Percentiles rank a stretch among this genome's conserved stretches.
These are phyloP conservation scores for Entomortierella parvispora DNA, from an alignment of 192 early-diverging fungal species.

Conservation along the genomic window DNA sequence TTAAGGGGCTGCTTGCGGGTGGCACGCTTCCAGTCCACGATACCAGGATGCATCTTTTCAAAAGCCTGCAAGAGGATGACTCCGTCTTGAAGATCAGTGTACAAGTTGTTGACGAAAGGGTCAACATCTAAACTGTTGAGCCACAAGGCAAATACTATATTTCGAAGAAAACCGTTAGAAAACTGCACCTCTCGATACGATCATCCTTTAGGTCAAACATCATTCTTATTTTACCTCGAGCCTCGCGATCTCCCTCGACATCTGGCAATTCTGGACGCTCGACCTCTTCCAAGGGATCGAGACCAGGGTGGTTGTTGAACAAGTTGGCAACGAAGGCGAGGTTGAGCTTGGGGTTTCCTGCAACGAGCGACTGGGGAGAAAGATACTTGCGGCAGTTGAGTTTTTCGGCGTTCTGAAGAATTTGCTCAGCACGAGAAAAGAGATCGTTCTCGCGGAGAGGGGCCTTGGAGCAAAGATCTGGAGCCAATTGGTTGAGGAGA, in stretches of 20 bases:
- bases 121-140: conserved; percentile 97
- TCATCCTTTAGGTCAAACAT: not conserved
- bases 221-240: conserved; percentile 72
- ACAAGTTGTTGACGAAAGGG: conserved; percentile 97
- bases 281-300: conserved; percentile 89
- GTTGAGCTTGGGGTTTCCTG: conserved; percentile 97
- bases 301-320: conserved; percentile 97
- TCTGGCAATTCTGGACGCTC: conserved; percentile 94
- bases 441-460: conserved; percentile 86
- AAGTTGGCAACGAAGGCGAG: conserved; percentile 98
- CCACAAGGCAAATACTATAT: conserved; percentile 95
- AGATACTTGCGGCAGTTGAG: conserved; percentile 95
- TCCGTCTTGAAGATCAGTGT: conserved; percentile 92
- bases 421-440: conserved; percentile 83
- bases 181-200: not conserved
- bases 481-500: conserved; percentile 91
- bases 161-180: not conserved
- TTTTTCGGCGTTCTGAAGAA: conserved; percentile 92
- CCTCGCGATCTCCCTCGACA: conserved; percentile 86
- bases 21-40: conserved; percentile 94
- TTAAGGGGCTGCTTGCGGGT: conserved; percentile 79
- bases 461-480: conserved; percentile 79
- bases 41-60: conserved; percentile 91
- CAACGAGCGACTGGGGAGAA: conserved; percentile 92
- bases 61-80: conserved; percentile 93